These are phyloP conservation scores for Echria macrotheca DNA, from an alignment of 495 filamentous ascomycete genomes.

Conservation along the genomic window DNA sequence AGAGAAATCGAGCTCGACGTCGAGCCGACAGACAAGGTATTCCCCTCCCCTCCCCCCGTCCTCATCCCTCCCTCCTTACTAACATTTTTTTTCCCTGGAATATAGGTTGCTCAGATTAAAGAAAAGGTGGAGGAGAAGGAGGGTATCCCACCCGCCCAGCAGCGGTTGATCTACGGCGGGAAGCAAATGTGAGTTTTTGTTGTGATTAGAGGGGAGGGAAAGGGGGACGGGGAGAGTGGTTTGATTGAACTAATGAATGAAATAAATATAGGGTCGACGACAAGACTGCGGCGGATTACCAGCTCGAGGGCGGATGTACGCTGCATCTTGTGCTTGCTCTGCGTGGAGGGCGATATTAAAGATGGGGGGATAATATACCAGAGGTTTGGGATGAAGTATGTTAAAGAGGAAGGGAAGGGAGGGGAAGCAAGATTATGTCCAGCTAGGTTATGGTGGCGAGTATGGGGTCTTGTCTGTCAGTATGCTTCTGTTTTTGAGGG, in stretches of 20 bases:
- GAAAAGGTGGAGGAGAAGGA: conserved; percentile 98
- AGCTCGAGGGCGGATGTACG: conserved; percentile 86
- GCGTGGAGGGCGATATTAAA: conserved; percentile 56
- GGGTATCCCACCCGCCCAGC: conserved; percentile 95
- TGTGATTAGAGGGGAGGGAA: too few relatives aligned
- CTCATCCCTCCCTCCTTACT: too few relatives aligned
- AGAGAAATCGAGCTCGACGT: conserved; percentile 99
- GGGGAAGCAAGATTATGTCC: too few relatives aligned
- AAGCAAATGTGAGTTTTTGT: conserved; percentile 84
- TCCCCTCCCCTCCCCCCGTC: neutral
- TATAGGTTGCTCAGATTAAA: conserved; percentile 89
- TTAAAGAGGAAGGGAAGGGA: too few relatives aligned
- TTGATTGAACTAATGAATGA: too few relatives aligned
- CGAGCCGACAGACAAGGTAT: conserved; percentile 82
- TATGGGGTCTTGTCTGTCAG: too few relatives aligned
- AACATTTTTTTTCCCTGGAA: too few relatives aligned
- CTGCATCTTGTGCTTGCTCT: conserved; percentile 93
- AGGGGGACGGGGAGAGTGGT: too few relatives aligned
- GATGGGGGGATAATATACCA: too few relatives aligned
- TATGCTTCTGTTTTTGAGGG: too few relatives aligned
- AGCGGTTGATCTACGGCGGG: conserved; percentile 90
- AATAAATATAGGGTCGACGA: conserved; percentile 69
- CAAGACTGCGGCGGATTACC: conserved; percentile 78
- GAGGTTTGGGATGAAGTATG: too few relatives aligned
- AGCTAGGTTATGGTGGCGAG: too few relatives aligned